Evolutionary conservation across 2,329 filamentous ascomycete species (phyloP), one percentile per base, ranked within the genome.

Genomic region (Aspergillus transmontanensis): DNA sequence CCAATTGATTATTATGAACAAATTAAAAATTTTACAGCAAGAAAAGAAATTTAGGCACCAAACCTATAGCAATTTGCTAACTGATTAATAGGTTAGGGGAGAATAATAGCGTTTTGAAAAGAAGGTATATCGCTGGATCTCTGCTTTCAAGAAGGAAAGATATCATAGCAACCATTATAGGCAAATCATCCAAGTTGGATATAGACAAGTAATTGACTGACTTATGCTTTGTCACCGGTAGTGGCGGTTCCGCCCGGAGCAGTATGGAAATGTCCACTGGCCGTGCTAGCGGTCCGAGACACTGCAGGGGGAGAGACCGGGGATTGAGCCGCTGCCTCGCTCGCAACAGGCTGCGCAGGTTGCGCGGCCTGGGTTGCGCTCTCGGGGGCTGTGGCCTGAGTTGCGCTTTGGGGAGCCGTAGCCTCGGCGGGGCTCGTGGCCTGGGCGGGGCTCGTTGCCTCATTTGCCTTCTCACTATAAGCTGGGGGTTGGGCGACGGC

Each of bases 401-500:
- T 50, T 45, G 30, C 30, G 30, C 4, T 34, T 41, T 36, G n/a
- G 11, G 51, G 51, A 10, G 32, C 51, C 14, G 51, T 39, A 10
- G 28, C n/a, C 28, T 57, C 45, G 11, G 59, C 46, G 28, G 53
- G 53, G 26, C 59, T 61, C 14, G 51, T 39, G 5, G 28, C n/a
- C 28, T 57, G 43, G 21, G 59, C 46, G 28, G 53, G 53, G 26
- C 59, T 61, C 5, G 53, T 43, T 30, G 61, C 57, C 57, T 60
- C 64, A 59, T 65, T 63, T 45, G 66, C 68, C 60, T 72, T 71
- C 55, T 73, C 73, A 14, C 64, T 51, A 50, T 75, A 75, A 6
- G 65, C 64, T 1, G 73, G 72, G 6, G 73, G 73, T n/a, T 69
- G 63, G 2, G 59, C 36, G 21, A 57, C 64, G 4, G 66, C 58